Percentiles rank a stretch among this genome's conserved stretches.
Evolutionary conservation across 2,329 filamentous ascomycete genomes (phyloP).

Genomic region (Erysiphe neolycopersici): DNA sequence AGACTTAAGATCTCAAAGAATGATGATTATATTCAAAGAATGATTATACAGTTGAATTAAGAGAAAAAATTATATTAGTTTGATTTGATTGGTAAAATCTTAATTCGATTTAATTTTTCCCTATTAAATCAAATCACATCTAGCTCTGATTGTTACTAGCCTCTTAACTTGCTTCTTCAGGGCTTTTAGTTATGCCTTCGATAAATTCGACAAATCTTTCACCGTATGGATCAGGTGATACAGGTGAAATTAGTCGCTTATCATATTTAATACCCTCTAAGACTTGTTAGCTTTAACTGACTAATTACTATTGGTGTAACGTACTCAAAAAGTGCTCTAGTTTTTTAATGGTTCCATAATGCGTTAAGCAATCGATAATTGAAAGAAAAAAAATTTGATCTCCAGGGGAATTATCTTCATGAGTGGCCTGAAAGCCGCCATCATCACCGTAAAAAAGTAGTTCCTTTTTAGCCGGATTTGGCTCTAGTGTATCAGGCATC

Average conservation of each 20-base stretch:
- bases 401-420: slow-evolving; percentile 60
- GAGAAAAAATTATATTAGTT: no score
- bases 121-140: no score
- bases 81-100: no score
- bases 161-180: slow-evolving; percentile 57
- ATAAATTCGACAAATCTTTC: slow-evolving; percentile 90
- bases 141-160: background rate
- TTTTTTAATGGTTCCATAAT: slow-evolving; percentile 86
- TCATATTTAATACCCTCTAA: slow-evolving; percentile 53
- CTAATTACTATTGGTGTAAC: slow-evolving; percentile 1
- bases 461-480: slow-evolving; percentile 38
- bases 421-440: slow-evolving; percentile 75
- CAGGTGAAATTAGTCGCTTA: slow-evolving; percentile 69
- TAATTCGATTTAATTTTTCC: no score
- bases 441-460: slow-evolving; percentile 86
- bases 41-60: no score
- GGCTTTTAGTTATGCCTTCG: slow-evolving; percentile 66
- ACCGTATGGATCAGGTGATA: slow-evolving; percentile 73
- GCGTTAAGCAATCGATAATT: slow-evolving; percentile 92
- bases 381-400: slow-evolving; percentile 95
- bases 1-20: no score
- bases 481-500: slow-evolving; percentile 74
- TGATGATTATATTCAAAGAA: no score
- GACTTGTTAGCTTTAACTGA: slow-evolving; percentile 3
- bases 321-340: slow-evolving; percentile 75